Percentiles rank a stretch among this genome's conserved stretches.
Evolutionary conservation across 768 basidiomycete genomes (phyloP).

Genomic region (Clavulina sp.): DNA sequence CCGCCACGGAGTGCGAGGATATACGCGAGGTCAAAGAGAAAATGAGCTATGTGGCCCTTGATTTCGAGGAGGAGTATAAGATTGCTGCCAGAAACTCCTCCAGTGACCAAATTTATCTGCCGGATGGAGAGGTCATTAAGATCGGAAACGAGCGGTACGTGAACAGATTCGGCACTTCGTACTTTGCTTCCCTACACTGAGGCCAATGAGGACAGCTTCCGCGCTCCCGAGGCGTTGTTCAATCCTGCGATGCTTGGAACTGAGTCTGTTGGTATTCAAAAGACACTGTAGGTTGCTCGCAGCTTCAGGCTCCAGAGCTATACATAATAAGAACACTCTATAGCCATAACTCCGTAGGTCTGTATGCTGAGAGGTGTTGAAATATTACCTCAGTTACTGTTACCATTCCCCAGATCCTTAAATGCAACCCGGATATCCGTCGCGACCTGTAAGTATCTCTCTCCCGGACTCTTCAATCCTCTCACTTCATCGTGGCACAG

Average conservation of each 20-base stretch:
- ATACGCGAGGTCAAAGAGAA: conserved; percentile 34
- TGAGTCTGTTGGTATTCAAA: neutral
- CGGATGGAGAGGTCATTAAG: conserved; percentile 31
- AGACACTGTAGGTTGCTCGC: neutral
- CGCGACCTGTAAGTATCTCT: neutral
- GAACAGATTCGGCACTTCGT: neutral
- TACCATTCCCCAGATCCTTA: neutral
- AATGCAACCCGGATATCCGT: neutral
- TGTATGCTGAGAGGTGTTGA: too few relatives aligned
- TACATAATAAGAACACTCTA: neutral
- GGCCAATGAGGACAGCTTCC: neutral
- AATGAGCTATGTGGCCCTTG: conserved; percentile 32
- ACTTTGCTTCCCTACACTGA: neutral
- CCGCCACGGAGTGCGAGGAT: conserved; percentile 26
- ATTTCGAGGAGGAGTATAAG: conserved; percentile 32
- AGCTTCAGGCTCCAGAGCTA: neutral
- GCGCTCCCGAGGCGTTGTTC: neutral
- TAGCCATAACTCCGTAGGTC: neutral
- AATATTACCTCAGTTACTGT: too few relatives aligned
- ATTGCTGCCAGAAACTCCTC: conserved; percentile 29
- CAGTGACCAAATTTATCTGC: conserved; percentile 30
- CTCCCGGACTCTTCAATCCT: neutral
- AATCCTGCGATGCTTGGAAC: neutral
- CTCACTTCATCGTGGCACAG: neutral
- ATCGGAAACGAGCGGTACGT: conserved; percentile 26